A percentile compares a stretch with the other conserved stretches of the same genome.
Conservation (phyloP, 2,329 filamentous ascomycete genomes). For the Arthrobotrys sphaeroides region DNA sequence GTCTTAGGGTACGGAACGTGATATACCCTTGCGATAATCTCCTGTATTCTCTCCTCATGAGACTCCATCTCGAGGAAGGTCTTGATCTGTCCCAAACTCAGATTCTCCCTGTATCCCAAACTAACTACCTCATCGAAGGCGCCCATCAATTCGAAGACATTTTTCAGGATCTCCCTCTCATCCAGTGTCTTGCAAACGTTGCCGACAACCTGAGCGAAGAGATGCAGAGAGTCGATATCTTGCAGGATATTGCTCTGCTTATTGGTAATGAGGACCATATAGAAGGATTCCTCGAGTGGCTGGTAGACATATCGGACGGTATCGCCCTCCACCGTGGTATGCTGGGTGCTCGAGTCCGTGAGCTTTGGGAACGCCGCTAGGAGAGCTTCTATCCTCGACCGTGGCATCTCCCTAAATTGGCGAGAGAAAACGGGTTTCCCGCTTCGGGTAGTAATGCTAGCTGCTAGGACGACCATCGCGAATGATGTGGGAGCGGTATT, state of each 20-base stretch:
- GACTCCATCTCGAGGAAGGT: constrained; percentile 99
- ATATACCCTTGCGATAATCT: constrained; percentile 88
- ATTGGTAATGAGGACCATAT: constrained; percentile 99
- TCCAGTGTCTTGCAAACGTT: constrained; percentile 96
- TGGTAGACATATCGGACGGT: constrained; percentile 99
- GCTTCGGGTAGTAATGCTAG: constrained; percentile 97
- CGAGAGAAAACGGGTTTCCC: constrained; percentile 98
- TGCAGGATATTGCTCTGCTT: constrained; percentile 99
- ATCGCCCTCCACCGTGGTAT: constrained; percentile 98
- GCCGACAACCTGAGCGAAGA: constrained; percentile 96
- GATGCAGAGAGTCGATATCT: constrained; percentile 96
- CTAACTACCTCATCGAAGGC: constrained; percentile 98
- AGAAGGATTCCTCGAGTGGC: constrained; percentile 90
- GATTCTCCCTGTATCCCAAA: constrained; percentile 92
- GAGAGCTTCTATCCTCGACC: constrained; percentile 94
- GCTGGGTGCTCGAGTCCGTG: constrained; percentile 92
- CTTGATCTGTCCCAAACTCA: constrained; percentile 97
- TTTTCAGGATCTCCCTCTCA: constrained; percentile 91
- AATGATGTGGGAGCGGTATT: background rate
- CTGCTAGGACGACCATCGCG: constrained; percentile 86
- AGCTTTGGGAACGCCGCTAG: constrained; percentile 98
- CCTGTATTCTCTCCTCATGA: constrained; percentile 98
- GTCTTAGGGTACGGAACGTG: constrained; percentile 50
- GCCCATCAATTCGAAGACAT: constrained; percentile 94
- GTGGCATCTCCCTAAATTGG: constrained; percentile 96